Evolutionary conservation across 139 green algal genomes (phyloP).

Genomic region (Haematococcus lacustris): DNA sequence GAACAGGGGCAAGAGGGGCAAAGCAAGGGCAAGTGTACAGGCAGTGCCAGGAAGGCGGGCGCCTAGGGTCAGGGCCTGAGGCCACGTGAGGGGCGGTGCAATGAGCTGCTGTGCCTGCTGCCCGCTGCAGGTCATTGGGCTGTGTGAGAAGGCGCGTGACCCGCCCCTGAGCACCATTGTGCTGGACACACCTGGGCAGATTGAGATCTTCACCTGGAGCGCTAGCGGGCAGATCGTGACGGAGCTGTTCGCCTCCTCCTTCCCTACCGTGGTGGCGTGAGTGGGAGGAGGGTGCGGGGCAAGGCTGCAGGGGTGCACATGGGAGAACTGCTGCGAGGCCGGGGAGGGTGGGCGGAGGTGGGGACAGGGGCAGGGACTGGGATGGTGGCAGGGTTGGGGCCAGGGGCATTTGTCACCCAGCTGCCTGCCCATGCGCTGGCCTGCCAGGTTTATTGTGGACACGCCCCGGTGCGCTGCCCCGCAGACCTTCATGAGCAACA

Average conservation of each 20-base stretch:
- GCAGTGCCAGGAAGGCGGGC: too few relatives aligned
- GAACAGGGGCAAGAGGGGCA: too few relatives aligned
- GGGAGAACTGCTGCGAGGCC: too few relatives aligned
- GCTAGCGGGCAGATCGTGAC: slow-evolving; percentile 80
- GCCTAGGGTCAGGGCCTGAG: background rate
- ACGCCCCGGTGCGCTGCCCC: slow-evolving; percentile 73
- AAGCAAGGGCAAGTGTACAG: too few relatives aligned
- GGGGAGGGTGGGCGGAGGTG: too few relatives aligned
- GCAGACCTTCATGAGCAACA: slow-evolving; percentile 98
- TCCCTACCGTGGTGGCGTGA: slow-evolving; percentile 75
- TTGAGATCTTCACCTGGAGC: slow-evolving; percentile 99
- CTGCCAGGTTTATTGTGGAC: slow-evolving; percentile 86
- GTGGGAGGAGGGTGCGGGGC: background rate
- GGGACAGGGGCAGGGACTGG: too few relatives aligned
- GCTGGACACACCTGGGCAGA: slow-evolving; percentile 95
- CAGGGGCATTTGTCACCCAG: too few relatives aligned
- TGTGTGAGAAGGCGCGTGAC: slow-evolving; percentile 70
- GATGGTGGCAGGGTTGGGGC: too few relatives aligned
- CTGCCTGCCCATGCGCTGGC: too few relatives aligned
- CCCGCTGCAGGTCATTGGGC: slow-evolving; percentile 66
- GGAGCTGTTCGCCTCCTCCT: slow-evolving; percentile 82
- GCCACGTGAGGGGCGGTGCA: background rate
- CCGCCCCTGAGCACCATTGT: slow-evolving; percentile 78
- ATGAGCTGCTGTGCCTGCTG: background rate
- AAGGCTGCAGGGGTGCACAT: too few relatives aligned